Conservation (phyloP, 2,329 filamentous ascomycete genomes). For the Teratosphaeria viscida region DNA sequence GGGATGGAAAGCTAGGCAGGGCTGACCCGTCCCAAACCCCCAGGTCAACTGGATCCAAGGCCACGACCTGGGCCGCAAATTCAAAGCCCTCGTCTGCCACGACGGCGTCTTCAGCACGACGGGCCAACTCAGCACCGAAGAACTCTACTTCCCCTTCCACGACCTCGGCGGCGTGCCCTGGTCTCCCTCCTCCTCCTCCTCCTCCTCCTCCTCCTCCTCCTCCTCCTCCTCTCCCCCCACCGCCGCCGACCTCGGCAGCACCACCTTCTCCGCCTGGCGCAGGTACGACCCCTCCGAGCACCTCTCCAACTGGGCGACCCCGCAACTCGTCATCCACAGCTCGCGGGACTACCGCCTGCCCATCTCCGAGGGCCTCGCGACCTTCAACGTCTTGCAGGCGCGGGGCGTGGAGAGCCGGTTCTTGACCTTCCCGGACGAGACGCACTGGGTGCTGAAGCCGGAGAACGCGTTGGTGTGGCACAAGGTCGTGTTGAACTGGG, state of each 20-base stretch:
- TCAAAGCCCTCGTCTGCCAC: constrained; percentile 71
- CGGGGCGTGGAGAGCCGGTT: constrained; percentile 66
- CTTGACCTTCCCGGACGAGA: constrained; percentile 70
- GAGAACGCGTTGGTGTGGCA: constrained; percentile 93
- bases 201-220: too few species aligned
- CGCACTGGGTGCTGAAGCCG: constrained; percentile 74
- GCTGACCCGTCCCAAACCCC: neutral
- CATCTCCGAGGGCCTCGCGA: constrained; percentile 71
- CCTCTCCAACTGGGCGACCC: constrained; percentile 66
- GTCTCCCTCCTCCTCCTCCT: constrained; percentile 27
- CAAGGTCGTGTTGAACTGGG: constrained; percentile 69
- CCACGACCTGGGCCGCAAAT: constrained; percentile 67
- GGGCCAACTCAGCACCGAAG: constrained; percentile 32
- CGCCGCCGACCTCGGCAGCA: constrained; percentile 10
- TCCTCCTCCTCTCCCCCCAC: neutral
- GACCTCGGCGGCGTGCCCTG: constrained; percentile 43
- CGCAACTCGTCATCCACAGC: constrained; percentile 81
- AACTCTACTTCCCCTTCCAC: constrained; percentile 46
- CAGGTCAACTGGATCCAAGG: constrained; percentile 62
- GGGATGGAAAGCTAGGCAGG: neutral
- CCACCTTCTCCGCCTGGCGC: constrained; percentile 33
- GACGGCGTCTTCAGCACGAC: constrained; percentile 21
- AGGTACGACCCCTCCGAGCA: constrained; percentile 49
- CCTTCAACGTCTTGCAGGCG: constrained; percentile 77
- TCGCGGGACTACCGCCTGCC: constrained; percentile 83